phyloP scores from a whole-genome alignment of 1,284 basidiomycete genomes.

The Leccinum fuscescens region DNA sequence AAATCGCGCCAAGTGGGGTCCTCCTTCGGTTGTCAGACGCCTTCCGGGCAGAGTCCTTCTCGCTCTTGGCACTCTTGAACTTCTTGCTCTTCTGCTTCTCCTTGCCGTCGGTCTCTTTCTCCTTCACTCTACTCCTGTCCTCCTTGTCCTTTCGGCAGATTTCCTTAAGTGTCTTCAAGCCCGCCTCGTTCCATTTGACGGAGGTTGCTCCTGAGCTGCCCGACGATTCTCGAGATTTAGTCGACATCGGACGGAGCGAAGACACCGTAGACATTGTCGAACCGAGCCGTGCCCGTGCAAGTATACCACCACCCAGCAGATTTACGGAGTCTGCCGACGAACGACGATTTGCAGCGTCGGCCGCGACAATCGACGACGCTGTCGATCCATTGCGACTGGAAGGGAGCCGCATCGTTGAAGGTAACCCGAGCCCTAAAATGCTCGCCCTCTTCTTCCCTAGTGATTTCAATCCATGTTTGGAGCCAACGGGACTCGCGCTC shows the following conservation, averaged over 20 bases:
- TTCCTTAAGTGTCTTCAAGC: slow-evolving; percentile 54
- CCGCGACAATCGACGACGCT: slow-evolving; percentile 33
- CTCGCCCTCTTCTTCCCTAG: slow-evolving; percentile 57
- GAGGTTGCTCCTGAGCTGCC: slow-evolving; percentile 40
- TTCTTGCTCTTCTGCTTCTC: slow-evolving; percentile 28
- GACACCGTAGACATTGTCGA: slow-evolving; percentile 52
- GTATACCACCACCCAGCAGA: slow-evolving; percentile 28
- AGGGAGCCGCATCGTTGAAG: slow-evolving; percentile 48
- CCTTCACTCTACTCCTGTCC: slow-evolving; percentile 17
- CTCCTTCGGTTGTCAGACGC: slow-evolving; percentile 46
- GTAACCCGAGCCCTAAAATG: slow-evolving; percentile 51
- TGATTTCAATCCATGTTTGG: slow-evolving; percentile 31
- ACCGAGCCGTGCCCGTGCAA: slow-evolving; percentile 37
- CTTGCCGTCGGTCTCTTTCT: slow-evolving; percentile 6
- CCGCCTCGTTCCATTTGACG: slow-evolving; percentile 66
- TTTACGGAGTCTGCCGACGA: slow-evolving; percentile 48
- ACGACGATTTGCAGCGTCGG: slow-evolving; percentile 26
- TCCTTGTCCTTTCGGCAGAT: slow-evolving; percentile 46
- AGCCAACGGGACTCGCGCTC: slow-evolving; percentile 39
- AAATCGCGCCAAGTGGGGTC: slow-evolving; percentile 48
- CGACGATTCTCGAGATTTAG: slow-evolving; percentile 49
- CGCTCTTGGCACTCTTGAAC: slow-evolving; percentile 30
- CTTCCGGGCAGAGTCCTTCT: slow-evolving; percentile 23
- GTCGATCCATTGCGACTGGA: slow-evolving; percentile 45
- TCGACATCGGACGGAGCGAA: slow-evolving; percentile 58